Base-by-base conservation (phyloP, 2,329 filamentous ascomycete genomes). In the Cytospora schulzeri region DNA sequence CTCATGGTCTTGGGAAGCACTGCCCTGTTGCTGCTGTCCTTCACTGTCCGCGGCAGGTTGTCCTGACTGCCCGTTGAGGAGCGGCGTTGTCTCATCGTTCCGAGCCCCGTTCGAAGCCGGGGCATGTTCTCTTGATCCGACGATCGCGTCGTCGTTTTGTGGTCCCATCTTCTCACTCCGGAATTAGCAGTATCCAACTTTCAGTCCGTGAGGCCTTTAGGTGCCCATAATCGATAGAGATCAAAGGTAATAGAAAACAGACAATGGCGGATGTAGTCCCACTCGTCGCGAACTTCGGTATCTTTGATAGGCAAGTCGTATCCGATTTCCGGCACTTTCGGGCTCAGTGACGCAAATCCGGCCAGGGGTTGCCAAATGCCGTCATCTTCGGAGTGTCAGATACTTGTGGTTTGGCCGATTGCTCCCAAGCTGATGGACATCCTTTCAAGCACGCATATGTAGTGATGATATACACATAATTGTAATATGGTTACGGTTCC, bases 1-100 rank as follows among this genome's bases (percentile, higher is more conserved):
- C 69, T 85, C 82, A 17, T 80, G 77, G 9, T 79, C 78, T 19
- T 76, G 68, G 33, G 63, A 58, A 24, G 31, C 38, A 24, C 55
- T 48, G 56, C 38, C 19, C n/a, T 41, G 63, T 24, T 60, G 57
- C 28, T 57, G 61, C 2, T 67, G 57, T 22, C 33, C 35, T 51
- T 52, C 33, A 41, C 48, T 45, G 17, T 52, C 41, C n/a, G 29
- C 29, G 9, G 41, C 24, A 3, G 12, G 4, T 12, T 15, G 19
- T 14, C 63, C 60, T 9, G 57, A 26, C n/a, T 64, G 57, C 8
- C 62, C 64, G 4, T 57, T 64, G 17, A 69, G 61, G n/a, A 69
- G 66, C 26, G 68, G 68, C n/a, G 64, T 68, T 41, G 53, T 62
- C 62, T 69, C 68, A 19, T 61, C 45, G 26, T 56, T 29, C 28